Evolutionary conservation across 1,139 yeast species (phyloP).

Genomic region (Debaryomyces subglobosus): DNA sequence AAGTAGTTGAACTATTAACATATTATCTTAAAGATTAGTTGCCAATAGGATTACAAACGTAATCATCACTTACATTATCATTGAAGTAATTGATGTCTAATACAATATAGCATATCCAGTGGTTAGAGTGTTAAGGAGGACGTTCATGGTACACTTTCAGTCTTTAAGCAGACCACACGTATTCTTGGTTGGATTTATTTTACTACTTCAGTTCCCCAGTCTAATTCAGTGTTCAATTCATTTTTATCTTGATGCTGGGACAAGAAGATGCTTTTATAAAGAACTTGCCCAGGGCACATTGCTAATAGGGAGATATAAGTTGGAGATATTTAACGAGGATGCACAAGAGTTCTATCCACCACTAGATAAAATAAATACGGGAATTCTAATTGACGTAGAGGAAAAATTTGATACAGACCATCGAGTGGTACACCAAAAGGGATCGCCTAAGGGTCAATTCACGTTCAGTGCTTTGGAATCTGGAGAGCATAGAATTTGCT

Average conservation of each 20-base stretch:
- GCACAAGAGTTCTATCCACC: slow-evolving; percentile 49
- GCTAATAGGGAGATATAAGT: slow-evolving; percentile 59
- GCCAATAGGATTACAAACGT: background rate
- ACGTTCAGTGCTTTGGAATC: slow-evolving; percentile 69
- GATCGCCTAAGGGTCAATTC: slow-evolving; percentile 62
- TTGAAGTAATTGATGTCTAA: background rate
- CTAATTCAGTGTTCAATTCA: slow-evolving; percentile 25
- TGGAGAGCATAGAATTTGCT: slow-evolving; percentile 75
- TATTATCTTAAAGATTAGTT: background rate
- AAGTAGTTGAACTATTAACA: background rate
- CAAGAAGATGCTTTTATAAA: slow-evolving; percentile 64
- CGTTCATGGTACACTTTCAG: background rate
- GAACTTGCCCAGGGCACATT: slow-evolving; percentile 63
- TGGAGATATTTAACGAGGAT: slow-evolving; percentile 56
- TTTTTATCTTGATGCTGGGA: slow-evolving; percentile 61
- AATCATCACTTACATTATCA: background rate
- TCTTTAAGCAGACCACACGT: background rate
- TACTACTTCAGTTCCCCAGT: background rate
- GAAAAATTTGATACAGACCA: slow-evolving; percentile 70
- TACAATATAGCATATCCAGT: background rate
- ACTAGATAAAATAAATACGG: slow-evolving; percentile 31
- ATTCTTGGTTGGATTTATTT: slow-evolving; percentile 2
- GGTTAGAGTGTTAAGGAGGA: background rate
- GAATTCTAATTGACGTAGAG: slow-evolving; percentile 50
- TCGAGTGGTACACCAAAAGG: slow-evolving; percentile 68